A percentile compares a stretch with the other conserved stretches of the same genome.
Evolutionary conservation across 2,329 filamentous ascomycete genomes (phyloP).

Genomic region (Ilyonectria destructans): DNA sequence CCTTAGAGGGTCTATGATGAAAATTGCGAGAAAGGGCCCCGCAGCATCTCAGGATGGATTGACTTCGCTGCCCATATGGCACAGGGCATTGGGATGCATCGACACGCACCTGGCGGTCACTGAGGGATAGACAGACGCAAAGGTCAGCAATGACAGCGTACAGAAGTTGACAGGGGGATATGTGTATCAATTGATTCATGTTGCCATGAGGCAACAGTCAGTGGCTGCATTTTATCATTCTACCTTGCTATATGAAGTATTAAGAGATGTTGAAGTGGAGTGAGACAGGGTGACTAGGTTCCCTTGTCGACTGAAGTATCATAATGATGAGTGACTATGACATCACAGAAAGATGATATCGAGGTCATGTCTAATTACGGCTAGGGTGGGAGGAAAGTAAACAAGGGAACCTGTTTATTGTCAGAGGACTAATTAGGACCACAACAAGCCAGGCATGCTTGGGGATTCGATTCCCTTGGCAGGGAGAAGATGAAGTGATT

Average conservation of each 20-base stretch:
- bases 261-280: not conserved
- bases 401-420: not conserved
- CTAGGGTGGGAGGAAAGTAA: not conserved
- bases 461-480: no score
- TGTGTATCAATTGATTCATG: slow-evolving; percentile 31
- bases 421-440: not conserved
- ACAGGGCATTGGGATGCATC: slow-evolving; percentile 13
- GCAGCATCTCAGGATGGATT: slow-evolving; percentile 13
- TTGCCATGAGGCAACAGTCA: slow-evolving; percentile 21
- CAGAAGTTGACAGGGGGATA: slow-evolving; percentile 33
- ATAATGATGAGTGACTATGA: not conserved
- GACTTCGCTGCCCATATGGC: slow-evolving; percentile 8
- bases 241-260: not conserved
- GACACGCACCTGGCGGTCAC: slow-evolving; percentile 8
- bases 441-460: no score
- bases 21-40: slow-evolving; percentile 20
- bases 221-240: slow-evolving; percentile 16
- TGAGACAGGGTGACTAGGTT: not conserved
- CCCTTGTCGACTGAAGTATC: slow-evolving; percentile 7
- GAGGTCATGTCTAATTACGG: not conserved
- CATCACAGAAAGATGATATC: slow-evolving; percentile 2
- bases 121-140: slow-evolving; percentile 45
- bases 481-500: not conserved
- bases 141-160: slow-evolving; percentile 44
- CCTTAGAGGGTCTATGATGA: slow-evolving; percentile 12